phyloP scores from a whole-genome alignment of 768 basidiomycete species.

The Termitomyces sp. region DNA sequence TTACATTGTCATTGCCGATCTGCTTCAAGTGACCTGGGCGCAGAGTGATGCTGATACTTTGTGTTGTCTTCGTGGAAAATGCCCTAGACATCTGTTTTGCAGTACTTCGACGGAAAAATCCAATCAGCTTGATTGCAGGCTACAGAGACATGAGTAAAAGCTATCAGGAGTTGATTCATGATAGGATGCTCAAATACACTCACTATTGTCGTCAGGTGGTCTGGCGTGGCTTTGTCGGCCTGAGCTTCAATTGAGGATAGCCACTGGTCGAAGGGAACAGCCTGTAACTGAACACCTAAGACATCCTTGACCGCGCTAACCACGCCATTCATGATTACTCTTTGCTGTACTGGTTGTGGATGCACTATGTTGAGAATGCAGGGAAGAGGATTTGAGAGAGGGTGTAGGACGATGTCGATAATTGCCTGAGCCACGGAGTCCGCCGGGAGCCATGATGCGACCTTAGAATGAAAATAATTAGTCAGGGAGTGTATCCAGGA shows the following conservation, averaged over 20 bases:
- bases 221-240: background rate
- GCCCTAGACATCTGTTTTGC: background rate
- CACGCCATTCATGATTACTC: background rate
- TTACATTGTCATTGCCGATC: background rate
- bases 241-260: background rate
- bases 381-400: background rate
- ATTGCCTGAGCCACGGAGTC: background rate
- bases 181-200: background rate
- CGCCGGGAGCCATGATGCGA: slow-evolving; percentile 3
- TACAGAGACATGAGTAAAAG: background rate
- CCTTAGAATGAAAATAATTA: background rate
- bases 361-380: slow-evolving; percentile 1
- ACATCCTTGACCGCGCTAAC: background rate
- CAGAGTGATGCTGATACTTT: background rate
- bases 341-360: background rate
- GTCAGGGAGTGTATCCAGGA: background rate
- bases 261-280: slow-evolving; percentile 3
- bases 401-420: background rate
- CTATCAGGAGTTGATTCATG: background rate
- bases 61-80: background rate
- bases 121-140: slow-evolving; percentile 3
- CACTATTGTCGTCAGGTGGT: background rate
- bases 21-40: background rate
- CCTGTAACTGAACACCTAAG: background rate
- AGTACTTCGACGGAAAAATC: background rate